These are phyloP conservation scores for Niveomyces coronatus DNA, from an alignment of 2,329 filamentous ascomycete genomes.

Conservation along the genomic window DNA sequence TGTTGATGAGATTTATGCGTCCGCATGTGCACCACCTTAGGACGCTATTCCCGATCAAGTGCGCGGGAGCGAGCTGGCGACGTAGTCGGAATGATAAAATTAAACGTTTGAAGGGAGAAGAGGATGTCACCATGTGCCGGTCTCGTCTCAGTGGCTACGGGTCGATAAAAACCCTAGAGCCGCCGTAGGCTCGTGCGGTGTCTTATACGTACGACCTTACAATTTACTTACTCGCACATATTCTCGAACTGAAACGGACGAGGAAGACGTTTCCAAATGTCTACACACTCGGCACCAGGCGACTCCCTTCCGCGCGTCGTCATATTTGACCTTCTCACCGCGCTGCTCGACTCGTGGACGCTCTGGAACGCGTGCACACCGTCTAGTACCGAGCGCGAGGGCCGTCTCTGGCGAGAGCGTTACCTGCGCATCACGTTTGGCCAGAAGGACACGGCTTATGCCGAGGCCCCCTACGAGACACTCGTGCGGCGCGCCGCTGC, in stretches of 20 bases:
- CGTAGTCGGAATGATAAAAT: too few relatives aligned
- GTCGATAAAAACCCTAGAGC: too few relatives aligned
- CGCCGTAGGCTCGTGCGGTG: too few relatives aligned
- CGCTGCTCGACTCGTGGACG: conserved; percentile 28
- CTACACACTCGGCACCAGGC: not conserved
- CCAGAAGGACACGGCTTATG: conserved; percentile 21
- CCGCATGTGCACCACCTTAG: too few relatives aligned
- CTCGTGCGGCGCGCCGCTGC: conserved; percentile 20
- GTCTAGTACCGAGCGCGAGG: conserved; percentile 16
- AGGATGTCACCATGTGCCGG: too few relatives aligned
- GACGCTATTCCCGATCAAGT: conserved; percentile 10
- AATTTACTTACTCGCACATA: too few relatives aligned
- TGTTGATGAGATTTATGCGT: too few relatives aligned
- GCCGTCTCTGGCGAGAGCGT: conserved; percentile 24
- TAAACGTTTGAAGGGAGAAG: too few relatives aligned
- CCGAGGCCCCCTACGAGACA: conserved; percentile 23
- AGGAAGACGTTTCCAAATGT: not conserved
- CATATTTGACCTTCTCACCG: conserved; percentile 31
- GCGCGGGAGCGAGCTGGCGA: conserved; percentile 9
- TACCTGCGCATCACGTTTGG: conserved; percentile 29
- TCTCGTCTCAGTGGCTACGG: too few relatives aligned
- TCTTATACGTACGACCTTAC: too few relatives aligned
- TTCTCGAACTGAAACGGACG: not conserved
- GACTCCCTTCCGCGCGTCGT: conserved; percentile 24
- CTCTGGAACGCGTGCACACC: conserved; percentile 26